These are phyloP conservation scores for Hericium erinaceus DNA, from an alignment of 768 basidiomycete species.

Conservation along the genomic window DNA sequence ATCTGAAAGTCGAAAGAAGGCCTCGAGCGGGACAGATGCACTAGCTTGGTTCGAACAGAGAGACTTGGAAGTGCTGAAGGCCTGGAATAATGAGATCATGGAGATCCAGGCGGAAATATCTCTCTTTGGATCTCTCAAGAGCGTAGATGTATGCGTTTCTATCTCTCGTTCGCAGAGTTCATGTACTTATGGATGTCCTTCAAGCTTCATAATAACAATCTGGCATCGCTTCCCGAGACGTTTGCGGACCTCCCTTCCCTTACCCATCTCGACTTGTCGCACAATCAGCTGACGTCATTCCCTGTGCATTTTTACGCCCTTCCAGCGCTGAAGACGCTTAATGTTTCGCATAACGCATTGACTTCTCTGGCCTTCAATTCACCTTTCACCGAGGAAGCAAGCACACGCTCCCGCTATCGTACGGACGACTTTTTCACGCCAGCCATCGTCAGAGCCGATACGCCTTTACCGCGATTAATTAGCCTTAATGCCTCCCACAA, in stretches of 20 bases:
- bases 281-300: slow-evolving; percentile 55
- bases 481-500: slow-evolving; percentile 61
- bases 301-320: slow-evolving; percentile 60
- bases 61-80: slow-evolving; percentile 67
- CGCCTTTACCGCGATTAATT: slow-evolving; percentile 59
- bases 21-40: slow-evolving; percentile 32
- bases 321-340: slow-evolving; percentile 54
- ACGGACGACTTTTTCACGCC: slow-evolving; percentile 57
- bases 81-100: slow-evolving; percentile 70
- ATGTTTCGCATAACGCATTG: slow-evolving; percentile 64
- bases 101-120: slow-evolving; percentile 79
- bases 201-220: slow-evolving; percentile 70
- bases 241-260: slow-evolving; percentile 63
- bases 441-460: slow-evolving; percentile 48
- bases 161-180: neutral
- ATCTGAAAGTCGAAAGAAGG: slow-evolving; percentile 25
- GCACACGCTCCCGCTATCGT: slow-evolving; percentile 19
- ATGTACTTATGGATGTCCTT: neutral
- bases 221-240: slow-evolving; percentile 49
- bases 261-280: slow-evolving; percentile 62
- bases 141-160: slow-evolving; percentile 51
- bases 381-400: slow-evolving; percentile 32
- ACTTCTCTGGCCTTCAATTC: slow-evolving; percentile 51
- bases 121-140: slow-evolving; percentile 75
- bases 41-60: slow-evolving; percentile 79